Evolutionary conservation across 2,329 filamentous ascomycete genomes (phyloP), one percentile per base, ranked within the genome.

Genomic region (Neurospora sp.): DNA sequence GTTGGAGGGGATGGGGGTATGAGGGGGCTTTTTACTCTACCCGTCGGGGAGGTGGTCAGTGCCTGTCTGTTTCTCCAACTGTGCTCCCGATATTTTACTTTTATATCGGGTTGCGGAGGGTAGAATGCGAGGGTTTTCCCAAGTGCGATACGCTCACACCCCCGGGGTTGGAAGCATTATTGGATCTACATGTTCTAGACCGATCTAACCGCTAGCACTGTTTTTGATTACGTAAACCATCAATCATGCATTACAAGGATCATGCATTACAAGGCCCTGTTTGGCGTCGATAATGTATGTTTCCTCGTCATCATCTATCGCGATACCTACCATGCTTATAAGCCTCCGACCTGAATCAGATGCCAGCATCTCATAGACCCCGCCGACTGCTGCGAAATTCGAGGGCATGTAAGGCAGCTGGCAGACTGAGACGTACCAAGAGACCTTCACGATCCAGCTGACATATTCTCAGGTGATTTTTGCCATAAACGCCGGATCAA

Each of bases 401-500:
- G 36, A 68, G 65, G 68, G 69, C 69, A 28, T 70, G 69, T 70
- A 68, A 41, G 46, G 19, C 46, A 52, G 19, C 19, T 52, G 28
- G 23, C 52, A 17, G 52, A 62, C 28, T 23, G 11, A 15, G 19
- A 15, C 23, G 66, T 38, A n/a, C 33, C 19, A 67, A 17, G 17
- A 28, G 4, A 66, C 4, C 17, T 15, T 46, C 37, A 3, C 36
- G 17, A 36, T 28, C 36, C 23, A 10, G 68, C 68, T 69, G 23
- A 66, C 40, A 37, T 67, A 37, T 65, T 66, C 39, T 57, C 46
- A 70, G 69, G 72, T 69, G 74, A 75, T 70, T 75, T 73, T 38
- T 75, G 74, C 68, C 74, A 75, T 57, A 74, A 74, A 57, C 73
- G 74, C 12, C 72, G 73, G 69, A 75, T 75, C 66, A 74, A 74